phyloP scores from a whole-genome alignment of 441 rosid species.

The Viola pubescens region DNA sequence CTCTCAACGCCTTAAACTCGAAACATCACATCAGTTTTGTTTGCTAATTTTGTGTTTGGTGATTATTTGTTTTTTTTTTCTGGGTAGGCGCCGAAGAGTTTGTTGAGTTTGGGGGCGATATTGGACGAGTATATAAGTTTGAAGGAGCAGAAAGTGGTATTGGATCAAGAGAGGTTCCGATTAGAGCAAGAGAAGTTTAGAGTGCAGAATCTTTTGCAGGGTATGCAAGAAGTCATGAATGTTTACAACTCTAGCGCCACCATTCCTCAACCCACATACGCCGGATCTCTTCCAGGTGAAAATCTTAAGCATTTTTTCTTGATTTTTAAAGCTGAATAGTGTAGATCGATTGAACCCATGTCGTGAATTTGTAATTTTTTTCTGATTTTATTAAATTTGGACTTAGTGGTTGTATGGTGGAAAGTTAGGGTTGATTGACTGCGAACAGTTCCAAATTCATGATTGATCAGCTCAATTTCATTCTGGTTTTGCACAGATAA shows the following conservation, averaged over 20 bases:
- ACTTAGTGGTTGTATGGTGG: background rate
- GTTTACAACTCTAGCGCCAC: slow-evolving; percentile 38
- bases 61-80: background rate
- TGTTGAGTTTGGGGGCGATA: slow-evolving; percentile 59
- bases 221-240: slow-evolving; percentile 75
- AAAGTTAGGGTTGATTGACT: too few species aligned
- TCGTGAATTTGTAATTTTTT: background rate
- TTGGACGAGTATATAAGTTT: slow-evolving; percentile 57
- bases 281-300: slow-evolving; percentile 39
- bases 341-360: too few species aligned
- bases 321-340: background rate
- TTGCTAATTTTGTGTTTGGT: background rate
- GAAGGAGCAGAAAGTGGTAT: slow-evolving; percentile 55
- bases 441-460: too few species aligned
- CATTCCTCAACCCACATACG: slow-evolving; percentile 18
- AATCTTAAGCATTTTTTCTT: background rate
- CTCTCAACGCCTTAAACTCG: too few species aligned
- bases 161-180: slow-evolving; percentile 53
- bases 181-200: slow-evolving; percentile 60
- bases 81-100: slow-evolving; percentile 53
- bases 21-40: background rate
- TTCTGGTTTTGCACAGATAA: too few species aligned
- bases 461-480: too few species aligned
- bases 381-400: background rate
- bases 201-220: slow-evolving; percentile 53